phyloP scores from a whole-genome alignment of 768 basidiomycete genomes.

The Tulasnella sp. region DNA sequence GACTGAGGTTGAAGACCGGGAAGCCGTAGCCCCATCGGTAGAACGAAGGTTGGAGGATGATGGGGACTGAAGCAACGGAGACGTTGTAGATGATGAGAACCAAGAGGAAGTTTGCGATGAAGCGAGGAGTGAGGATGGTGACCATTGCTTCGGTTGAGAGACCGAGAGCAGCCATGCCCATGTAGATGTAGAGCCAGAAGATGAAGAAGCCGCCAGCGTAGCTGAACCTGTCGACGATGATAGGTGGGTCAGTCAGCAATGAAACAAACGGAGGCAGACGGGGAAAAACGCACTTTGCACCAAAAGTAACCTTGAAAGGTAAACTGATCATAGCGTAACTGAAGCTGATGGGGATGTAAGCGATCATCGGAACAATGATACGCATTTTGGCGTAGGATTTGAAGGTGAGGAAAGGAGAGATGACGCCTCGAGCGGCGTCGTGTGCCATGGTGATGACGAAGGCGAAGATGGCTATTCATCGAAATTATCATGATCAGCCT shows the following conservation, averaged over 20 bases:
- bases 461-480: constrained; percentile 16
- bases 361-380: constrained; percentile 32
- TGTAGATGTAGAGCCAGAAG: constrained; percentile 31
- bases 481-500: not conserved
- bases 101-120: constrained; percentile 33
- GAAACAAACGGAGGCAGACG: constrained; percentile 12
- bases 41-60: constrained; percentile 36
- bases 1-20: constrained; percentile 65
- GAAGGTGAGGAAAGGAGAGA: constrained; percentile 36
- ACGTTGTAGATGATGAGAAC: constrained; percentile 46
- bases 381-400: constrained; percentile 34
- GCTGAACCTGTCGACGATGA: constrained; percentile 23
- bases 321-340: constrained; percentile 41
- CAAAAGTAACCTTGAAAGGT: constrained; percentile 40
- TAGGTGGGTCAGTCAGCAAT: not conserved
- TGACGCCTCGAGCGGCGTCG: constrained; percentile 29
- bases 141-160: constrained; percentile 34
- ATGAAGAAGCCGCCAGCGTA: constrained; percentile 33
- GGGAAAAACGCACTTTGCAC: constrained; percentile 28
- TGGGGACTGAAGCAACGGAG: constrained; percentile 42
- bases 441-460: constrained; percentile 29
- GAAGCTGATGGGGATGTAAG: constrained; percentile 37
- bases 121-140: constrained; percentile 33
- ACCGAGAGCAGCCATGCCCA: constrained; percentile 33
- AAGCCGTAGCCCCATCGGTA: constrained; percentile 29